Evolutionary conservation across 495 filamentous ascomycete species (phyloP), one percentile per base, ranked within the genome.

Genomic region (Parachaetomium inaequale): DNA sequence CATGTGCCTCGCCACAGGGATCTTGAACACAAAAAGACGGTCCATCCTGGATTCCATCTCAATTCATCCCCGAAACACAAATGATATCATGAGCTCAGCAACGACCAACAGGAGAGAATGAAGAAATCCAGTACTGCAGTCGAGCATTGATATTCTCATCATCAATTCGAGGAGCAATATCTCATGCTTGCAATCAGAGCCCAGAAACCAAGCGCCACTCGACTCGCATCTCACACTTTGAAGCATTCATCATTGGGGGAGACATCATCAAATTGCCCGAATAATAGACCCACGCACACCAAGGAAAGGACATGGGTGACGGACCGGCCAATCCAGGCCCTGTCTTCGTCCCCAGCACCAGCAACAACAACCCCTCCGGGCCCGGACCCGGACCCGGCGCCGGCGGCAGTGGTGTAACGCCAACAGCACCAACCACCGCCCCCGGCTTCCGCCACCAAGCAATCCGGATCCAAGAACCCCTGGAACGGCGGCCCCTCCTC

Each of bases 391-490:
- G 7, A 31, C 12, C 38, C 7, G 42, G 42, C 21, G 14, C n/a
- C 29, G 42, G 53, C 21, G 21, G 23, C 34, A 47, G 14, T 15
- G 40, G 38, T 47, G 23, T 45, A 54, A 45, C 49, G 28, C 14
- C 50, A 31, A n/a, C n/a, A 21, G 15, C 50, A 10, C 14, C 31
- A 28, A n/a, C 56, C 10, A 28, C 47, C 2, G 4, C 34, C 7
- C 25, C 59, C 29, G 43, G 52, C 40, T 49, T 50, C 43, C 61
- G 46, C 38, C 59, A 46, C 28, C 56, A 49, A 42, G 28, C 49
- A 26, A 59, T 73, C 40, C 71, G 69, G 36, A 73, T 73, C 59
- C 61, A 70, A n/a, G 71, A 73, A 17, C 67, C 71, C 21, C 55
- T 21, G 6, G 71, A 73, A 49, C 63, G 71, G 14, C 62, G 71